Evolutionary conservation across 2,329 filamentous ascomycete genomes (phyloP), one percentile per base, ranked within the genome.

Genomic region (Trichoderma sp.): DNA sequence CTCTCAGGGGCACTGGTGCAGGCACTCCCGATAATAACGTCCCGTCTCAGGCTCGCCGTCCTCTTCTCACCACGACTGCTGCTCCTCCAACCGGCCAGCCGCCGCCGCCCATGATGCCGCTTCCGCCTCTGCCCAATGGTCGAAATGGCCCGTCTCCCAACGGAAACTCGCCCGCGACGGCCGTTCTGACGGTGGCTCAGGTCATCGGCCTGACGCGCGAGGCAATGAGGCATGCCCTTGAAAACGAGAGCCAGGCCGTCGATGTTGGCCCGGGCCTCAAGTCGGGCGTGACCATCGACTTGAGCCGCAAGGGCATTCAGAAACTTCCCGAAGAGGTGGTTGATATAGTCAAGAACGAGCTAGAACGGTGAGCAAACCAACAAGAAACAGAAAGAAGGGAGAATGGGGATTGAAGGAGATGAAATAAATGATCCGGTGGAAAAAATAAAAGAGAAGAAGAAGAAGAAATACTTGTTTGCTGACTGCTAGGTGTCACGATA

Each of bases 201-300:
- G 88, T 92, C 71, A 87, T 92, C 63, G 82, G 83, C 68, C 83
- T 91, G 59, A 89, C 88, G 43, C 86, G 85, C 73, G 87, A 91
- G 74, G 89, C 89, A 55, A 90, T 93, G 85, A 85, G 86, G 71
- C 85, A 84, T 74, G 90, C 90, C 66, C 81, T 90, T 69, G 85
- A 89, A 73, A 90, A 90, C 76, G 89, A 90, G 74, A 86, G 83
- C 60, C 89, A 91, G 76, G 86, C 84, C 7, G 86, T 87, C 65
- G 87, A 89, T 72, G 86, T 66, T 43, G 88, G 84, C 76, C 88
- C 78, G 21, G 87, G 87, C 55, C 80, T 90, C 58, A 88, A 89
- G 76, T 88, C 89, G 1, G 91, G 92, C 69, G 87, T 93, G 69
- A 94, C 92, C 37, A 90, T 95, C 74, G 91, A 94, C 78, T 80